Conservation (phyloP, 495 filamentous ascomycete genomes). For the Bryoglossum gracile region DNA sequence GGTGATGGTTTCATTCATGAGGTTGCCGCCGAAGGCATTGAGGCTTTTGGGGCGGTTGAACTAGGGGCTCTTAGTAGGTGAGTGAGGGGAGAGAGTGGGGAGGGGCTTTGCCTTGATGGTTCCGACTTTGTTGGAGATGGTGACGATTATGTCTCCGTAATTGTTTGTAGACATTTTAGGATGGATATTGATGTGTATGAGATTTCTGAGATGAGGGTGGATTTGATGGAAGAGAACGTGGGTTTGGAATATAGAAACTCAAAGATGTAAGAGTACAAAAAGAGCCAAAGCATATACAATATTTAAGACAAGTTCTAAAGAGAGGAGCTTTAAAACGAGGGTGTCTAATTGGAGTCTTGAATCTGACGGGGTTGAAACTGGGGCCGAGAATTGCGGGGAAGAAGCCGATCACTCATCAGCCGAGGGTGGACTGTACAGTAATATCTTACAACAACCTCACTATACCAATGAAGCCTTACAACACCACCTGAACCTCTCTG, state of each 20-base stretch:
- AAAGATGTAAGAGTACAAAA: too few species aligned
- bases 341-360: too few species aligned
- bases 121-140: conserved; percentile 19
- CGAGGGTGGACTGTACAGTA: too few species aligned
- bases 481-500: too few species aligned
- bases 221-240: too few species aligned
- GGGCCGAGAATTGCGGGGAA: neutral
- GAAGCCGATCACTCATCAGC: neutral
- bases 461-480: too few species aligned
- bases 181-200: neutral
- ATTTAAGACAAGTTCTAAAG: too few species aligned
- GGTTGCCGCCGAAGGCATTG: conserved; percentile 23
- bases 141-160: conserved; percentile 20
- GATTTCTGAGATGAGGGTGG: neutral
- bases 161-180: neutral
- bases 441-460: neutral
- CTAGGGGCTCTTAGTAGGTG: conserved; percentile 10
- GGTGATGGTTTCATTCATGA: conserved; percentile 19
- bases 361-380: neutral
- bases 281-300: too few species aligned
- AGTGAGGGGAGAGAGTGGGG: neutral
- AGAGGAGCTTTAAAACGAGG: too few species aligned
- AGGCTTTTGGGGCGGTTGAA: conserved; percentile 24
- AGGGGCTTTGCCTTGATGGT: conserved; percentile 16
- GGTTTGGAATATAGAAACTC: too few species aligned